Base-by-base conservation (phyloP, 2,329 filamentous ascomycete species). In the Monosporascus ibericus region DNA sequence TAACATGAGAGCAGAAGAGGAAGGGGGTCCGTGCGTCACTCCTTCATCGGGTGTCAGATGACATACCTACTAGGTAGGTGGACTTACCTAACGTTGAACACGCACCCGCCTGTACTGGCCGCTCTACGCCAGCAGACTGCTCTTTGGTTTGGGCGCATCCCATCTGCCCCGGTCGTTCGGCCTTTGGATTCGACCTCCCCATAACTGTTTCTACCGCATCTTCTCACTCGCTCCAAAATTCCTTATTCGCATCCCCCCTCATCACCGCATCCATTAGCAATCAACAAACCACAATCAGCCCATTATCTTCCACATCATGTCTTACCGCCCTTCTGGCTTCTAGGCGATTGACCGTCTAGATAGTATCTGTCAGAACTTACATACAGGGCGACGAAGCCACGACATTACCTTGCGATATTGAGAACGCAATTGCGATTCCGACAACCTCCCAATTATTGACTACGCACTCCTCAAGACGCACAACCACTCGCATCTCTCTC, bases 331-430 rank as follows among this genome's bases (percentile, higher is more conserved):
- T 49, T 57, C 55, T 56, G 52, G 51, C 53, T 60, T 47, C 60
- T 61, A 65, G 61, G 61, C 61, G 56, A 55, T 47, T 53, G 47
- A 49, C 59, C 58, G 62, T 63, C 63, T 65, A 58, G 59, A 58
- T 55, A 48, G 55, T 56, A 48, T 55, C 55, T 49, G 25, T 53
- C 48, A 46, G 38, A 53, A 55, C 54, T 56, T 47, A 47, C 49
- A 34, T 44, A 46, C 58, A 61, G 62, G 56, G 52, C 39, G 18
- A 42, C 14, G 9, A 14, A 18, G 22, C 20, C n/a, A 24, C 38
- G 22, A 20, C 20, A 42, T 18, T 14, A 54, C 52, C 48, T 18
- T 38, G 47, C 47, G 11, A 27, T 47, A 49, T 48, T 49, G 44
- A 38, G 49, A 42, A 50, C 48, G 30, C 11, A 34, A 34, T 34